Evolutionary conservation across 352 stramenopile species (phyloP).

Genomic region (Chrysophaeum taylorii): DNA sequence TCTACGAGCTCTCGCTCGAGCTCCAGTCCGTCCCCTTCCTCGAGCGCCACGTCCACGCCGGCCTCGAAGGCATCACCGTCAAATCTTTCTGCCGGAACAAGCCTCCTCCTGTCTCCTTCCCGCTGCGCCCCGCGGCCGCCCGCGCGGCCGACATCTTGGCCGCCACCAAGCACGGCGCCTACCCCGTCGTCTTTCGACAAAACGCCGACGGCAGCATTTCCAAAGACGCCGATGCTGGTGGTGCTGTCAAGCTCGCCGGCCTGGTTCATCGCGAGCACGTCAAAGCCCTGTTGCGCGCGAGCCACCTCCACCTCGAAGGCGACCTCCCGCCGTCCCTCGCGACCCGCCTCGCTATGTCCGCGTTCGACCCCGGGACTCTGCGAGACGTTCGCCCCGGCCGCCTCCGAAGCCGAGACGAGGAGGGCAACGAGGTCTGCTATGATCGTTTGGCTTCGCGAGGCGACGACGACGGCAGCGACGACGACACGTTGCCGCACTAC

Average conservation of each 20-base stretch:
- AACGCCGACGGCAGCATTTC: too few species aligned
- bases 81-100: neutral
- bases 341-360: neutral
- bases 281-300: neutral
- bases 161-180: neutral
- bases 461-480: neutral
- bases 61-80: constrained; percentile 30
- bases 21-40: constrained; percentile 66
- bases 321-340: neutral
- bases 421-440: too few species aligned
- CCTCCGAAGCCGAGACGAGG: too few species aligned
- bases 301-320: neutral
- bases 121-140: neutral
- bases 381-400: neutral
- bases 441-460: too few species aligned
- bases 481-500: constrained; percentile 28
- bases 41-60: constrained; percentile 64
- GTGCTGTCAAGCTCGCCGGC: too few species aligned
- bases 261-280: constrained; percentile 8
- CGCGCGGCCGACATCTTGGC: neutral
- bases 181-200: neutral
- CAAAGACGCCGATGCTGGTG: neutral
- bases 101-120: neutral
- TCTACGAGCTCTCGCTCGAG: constrained; percentile 78
- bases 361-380: neutral